Conservation (phyloP, 1,139 yeast species). For the Suhomyces ambrosiae region DNA sequence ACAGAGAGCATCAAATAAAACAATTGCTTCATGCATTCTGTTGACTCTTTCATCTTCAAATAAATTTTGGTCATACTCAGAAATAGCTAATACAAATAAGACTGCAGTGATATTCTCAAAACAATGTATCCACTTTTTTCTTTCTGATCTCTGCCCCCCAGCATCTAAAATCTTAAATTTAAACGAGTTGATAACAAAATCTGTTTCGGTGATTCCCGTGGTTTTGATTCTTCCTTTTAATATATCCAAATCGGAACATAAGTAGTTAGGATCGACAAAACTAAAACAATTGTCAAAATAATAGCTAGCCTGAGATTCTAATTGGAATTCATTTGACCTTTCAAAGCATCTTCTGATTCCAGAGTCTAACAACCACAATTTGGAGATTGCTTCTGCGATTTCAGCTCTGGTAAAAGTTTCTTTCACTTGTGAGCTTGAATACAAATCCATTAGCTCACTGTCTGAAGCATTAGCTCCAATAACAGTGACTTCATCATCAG, state of each 20-base stretch:
- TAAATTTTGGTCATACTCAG: constrained; percentile 89
- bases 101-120: constrained; percentile 91
- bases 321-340: constrained; percentile 74
- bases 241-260: constrained; percentile 81
- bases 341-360: constrained; percentile 66
- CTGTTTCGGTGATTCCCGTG: constrained; percentile 91
- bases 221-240: constrained; percentile 91
- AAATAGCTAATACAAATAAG: constrained; percentile 85
- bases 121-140: constrained; percentile 95
- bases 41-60: constrained; percentile 90
- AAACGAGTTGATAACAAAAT: constrained; percentile 66
- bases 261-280: constrained; percentile 65
- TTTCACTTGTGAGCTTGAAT: constrained; percentile 6
- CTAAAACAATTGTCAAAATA: constrained; percentile 70
- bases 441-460: constrained; percentile 5
- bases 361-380: constrained; percentile 66
- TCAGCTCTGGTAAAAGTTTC: constrained; percentile 8
- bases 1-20: constrained; percentile 79
- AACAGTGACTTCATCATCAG: constrained; percentile 5
- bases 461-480: constrained; percentile 1
- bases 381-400: constrained; percentile 67
- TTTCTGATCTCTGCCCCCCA: constrained; percentile 95
- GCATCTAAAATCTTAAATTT: constrained; percentile 86
- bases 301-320: constrained; percentile 78
- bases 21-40: constrained; percentile 88